phyloP scores from a whole-genome alignment of 805 yeast genomes.

The Hanseniaspora guilliermondii region DNA sequence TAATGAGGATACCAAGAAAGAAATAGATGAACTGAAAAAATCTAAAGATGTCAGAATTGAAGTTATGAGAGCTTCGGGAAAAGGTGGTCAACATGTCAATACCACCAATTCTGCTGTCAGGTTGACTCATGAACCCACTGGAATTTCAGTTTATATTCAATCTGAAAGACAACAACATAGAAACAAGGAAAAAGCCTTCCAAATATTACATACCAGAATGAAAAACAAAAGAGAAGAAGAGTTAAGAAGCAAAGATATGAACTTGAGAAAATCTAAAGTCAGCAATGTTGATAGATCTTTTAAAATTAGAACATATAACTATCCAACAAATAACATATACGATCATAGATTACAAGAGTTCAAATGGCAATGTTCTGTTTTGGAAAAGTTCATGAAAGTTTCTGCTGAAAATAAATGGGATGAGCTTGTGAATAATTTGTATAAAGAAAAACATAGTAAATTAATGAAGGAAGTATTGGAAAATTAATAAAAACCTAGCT shows the following conservation, averaged over 20 bases:
- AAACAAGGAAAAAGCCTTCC: constrained; percentile 85
- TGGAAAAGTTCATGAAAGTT: constrained; percentile 5
- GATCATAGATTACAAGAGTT: constrained; percentile 50
- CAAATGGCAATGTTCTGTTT: constrained; percentile 6
- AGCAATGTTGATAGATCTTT: constrained; percentile 82
- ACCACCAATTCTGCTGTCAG: constrained; percentile 96
- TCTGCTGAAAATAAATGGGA: constrained; percentile 11
- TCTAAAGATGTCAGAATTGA: constrained; percentile 86
- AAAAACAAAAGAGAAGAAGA: constrained; percentile 63
- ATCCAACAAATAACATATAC: constrained; percentile 81
- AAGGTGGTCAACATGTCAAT: constrained; percentile 97
- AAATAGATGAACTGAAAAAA: constrained; percentile 22
- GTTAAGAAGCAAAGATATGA: constrained; percentile 37
- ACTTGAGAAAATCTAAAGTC: constrained; percentile 69
- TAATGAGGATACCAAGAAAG: constrained; percentile 29
- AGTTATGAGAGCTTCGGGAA: constrained; percentile 94
- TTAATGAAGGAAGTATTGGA: background rate
- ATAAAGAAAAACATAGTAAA: constrained; percentile 1
- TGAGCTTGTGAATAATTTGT: background rate
- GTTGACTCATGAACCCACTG: constrained; percentile 82
- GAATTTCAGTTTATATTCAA: constrained; percentile 78
- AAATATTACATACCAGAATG: constrained; percentile 65
- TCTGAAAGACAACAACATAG: constrained; percentile 91
- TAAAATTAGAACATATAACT: constrained; percentile 86
- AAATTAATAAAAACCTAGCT: background rate